These are phyloP conservation scores for Fusarium tuaranense DNA, from an alignment of 2,329 filamentous ascomycete species.

Conservation along the genomic window DNA sequence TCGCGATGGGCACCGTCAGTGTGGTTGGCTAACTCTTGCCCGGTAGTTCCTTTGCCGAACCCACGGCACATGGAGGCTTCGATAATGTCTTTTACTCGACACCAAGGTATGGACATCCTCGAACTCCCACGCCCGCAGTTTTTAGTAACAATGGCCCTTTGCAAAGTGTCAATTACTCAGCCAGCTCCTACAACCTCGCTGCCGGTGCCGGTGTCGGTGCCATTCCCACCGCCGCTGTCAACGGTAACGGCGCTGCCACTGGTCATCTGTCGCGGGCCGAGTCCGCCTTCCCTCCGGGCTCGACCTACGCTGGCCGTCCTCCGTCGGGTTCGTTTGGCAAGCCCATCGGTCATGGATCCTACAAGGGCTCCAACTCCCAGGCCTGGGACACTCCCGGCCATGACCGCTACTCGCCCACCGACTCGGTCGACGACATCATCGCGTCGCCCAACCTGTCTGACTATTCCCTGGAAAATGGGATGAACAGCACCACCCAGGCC, in stretches of 20 bases:
- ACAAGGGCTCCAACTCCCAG: slow-evolving; percentile 55
- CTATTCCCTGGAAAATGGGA: slow-evolving; percentile 66
- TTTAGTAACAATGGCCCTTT: slow-evolving; percentile 50
- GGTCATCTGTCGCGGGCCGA: slow-evolving; percentile 55
- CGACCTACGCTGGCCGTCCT: slow-evolving; percentile 57
- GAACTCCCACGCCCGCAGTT: slow-evolving; percentile 21
- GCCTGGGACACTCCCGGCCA: slow-evolving; percentile 57
- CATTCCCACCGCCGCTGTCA: slow-evolving; percentile 41
- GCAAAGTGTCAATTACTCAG: slow-evolving; percentile 58
- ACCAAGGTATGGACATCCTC: slow-evolving; percentile 52
- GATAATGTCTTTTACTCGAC: slow-evolving; percentile 53
- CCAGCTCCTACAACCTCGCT: slow-evolving; percentile 48
- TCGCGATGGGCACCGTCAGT: neutral
- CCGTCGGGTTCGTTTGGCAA: slow-evolving; percentile 54
- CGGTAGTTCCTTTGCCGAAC: slow-evolving; percentile 48
- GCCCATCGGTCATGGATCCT: slow-evolving; percentile 50
- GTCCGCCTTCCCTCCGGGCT: slow-evolving; percentile 52
- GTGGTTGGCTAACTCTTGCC: slow-evolving; percentile 42
- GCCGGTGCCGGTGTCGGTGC: slow-evolving; percentile 26
- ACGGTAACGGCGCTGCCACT: slow-evolving; percentile 46
- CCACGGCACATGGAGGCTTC: slow-evolving; percentile 49
- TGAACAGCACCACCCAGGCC: slow-evolving; percentile 52
- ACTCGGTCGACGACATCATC: slow-evolving; percentile 69
- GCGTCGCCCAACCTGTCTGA: slow-evolving; percentile 71
- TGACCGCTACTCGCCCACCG: slow-evolving; percentile 66